Conservation (phyloP, 805 yeast species). For the Suhomyces kilbournensis region DNA sequence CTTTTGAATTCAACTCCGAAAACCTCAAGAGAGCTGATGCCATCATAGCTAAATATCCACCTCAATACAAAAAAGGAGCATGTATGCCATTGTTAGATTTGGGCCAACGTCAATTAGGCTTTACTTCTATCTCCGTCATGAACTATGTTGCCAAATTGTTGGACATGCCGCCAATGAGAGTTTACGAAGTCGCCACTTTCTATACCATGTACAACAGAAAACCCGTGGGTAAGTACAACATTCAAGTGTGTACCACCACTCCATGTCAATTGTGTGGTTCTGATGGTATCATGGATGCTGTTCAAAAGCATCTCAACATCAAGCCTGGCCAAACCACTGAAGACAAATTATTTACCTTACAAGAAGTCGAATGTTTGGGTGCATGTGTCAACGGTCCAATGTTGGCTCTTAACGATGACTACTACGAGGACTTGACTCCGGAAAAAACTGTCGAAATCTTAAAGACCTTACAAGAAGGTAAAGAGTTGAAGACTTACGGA, state of each 20-base stretch:
- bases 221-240: slow-evolving; percentile 81
- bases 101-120: slow-evolving; percentile 85
- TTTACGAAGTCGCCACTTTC: slow-evolving; percentile 87
- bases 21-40: slow-evolving; percentile 67
- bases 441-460: slow-evolving; percentile 60
- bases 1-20: slow-evolving; percentile 69
- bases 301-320: slow-evolving; percentile 56
- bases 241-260: slow-evolving; percentile 86
- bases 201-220: slow-evolving; percentile 86
- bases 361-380: slow-evolving; percentile 88
- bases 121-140: slow-evolving; percentile 84
- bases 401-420: slow-evolving; percentile 82
- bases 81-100: slow-evolving; percentile 83
- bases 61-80: slow-evolving; percentile 84
- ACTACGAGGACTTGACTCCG: slow-evolving; percentile 74
- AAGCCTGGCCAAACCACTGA: slow-evolving; percentile 75
- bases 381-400: slow-evolving; percentile 92
- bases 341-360: slow-evolving; percentile 74
- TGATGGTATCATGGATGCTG: slow-evolving; percentile 72
- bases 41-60: slow-evolving; percentile 75
- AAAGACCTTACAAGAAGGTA: slow-evolving; percentile 62
- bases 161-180: slow-evolving; percentile 93
- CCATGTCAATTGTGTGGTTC: slow-evolving; percentile 86
- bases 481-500: slow-evolving; percentile 56
- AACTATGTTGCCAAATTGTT: slow-evolving; percentile 80